A percentile compares a stretch with the other conserved stretches of the same genome.
These are phyloP conservation scores for Dryas integrifolia DNA, from an alignment of 331 rosid species.

Conservation along the genomic window DNA sequence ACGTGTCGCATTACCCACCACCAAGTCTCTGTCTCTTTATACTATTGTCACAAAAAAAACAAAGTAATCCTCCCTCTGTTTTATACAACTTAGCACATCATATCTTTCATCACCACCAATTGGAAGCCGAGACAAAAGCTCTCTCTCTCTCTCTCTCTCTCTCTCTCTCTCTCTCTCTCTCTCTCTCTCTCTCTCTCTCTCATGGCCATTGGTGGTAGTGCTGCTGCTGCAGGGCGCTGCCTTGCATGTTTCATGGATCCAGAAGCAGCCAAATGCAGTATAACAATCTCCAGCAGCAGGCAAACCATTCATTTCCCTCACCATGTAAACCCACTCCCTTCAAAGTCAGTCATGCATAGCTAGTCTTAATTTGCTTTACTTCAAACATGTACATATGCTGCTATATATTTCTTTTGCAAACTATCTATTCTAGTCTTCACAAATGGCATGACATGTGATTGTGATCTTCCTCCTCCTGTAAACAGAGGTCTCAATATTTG, in stretches of 20 bases:
- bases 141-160: not conserved
- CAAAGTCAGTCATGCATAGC: too few species aligned
- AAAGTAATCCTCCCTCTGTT: too few species aligned
- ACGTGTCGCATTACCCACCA: conserved; percentile 11
- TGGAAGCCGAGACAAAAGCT: not conserved
- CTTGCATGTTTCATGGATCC: conserved; percentile 20
- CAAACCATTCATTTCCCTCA: conserved; percentile 26
- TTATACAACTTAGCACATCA: not conserved
- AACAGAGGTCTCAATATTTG: conserved; percentile 26
- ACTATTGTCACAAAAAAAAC: too few species aligned
- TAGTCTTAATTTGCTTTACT: too few species aligned
- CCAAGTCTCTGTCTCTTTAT: not conserved
- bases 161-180: not conserved
- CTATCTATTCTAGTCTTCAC: not conserved
- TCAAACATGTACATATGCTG: not conserved
- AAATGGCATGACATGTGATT: not conserved
- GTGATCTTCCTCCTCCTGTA: not conserved
- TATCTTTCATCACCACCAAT: not conserved
- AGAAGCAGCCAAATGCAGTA: conserved; percentile 27
- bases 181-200: not conserved
- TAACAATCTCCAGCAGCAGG: not conserved
- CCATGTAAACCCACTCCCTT: conserved; percentile 20
- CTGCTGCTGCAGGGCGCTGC: conserved; percentile 1
- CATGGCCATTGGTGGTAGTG: conserved; percentile 22
- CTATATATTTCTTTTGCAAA: not conserved